Evolutionary conservation across 2,329 filamentous ascomycete genomes (phyloP).

Genomic region (Xylariaceae sp.): DNA sequence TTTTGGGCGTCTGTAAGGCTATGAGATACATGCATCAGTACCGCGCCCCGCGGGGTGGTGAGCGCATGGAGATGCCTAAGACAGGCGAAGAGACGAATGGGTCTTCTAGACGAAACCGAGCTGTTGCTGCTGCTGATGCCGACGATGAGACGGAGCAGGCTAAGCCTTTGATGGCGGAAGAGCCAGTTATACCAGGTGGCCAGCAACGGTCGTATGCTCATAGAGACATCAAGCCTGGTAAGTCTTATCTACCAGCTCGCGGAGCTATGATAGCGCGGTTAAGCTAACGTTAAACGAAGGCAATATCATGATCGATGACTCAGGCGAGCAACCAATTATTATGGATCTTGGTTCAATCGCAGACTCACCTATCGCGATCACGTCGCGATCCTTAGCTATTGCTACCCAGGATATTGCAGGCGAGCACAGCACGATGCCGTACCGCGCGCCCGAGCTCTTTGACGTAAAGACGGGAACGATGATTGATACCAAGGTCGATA

Average conservation of each 20-base stretch:
- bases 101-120: slow-evolving; percentile 33
- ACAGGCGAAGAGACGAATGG: slow-evolving; percentile 39
- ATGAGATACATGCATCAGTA: slow-evolving; percentile 91
- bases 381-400: slow-evolving; percentile 81
- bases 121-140: slow-evolving; percentile 47
- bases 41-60: slow-evolving; percentile 45
- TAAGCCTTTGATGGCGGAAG: slow-evolving; percentile 75
- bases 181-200: slow-evolving; percentile 64
- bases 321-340: slow-evolving; percentile 80
- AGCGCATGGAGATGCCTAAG: slow-evolving; percentile 50
- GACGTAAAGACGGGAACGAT: slow-evolving; percentile 91
- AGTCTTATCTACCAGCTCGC: slow-evolving; percentile 24
- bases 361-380: slow-evolving; percentile 81
- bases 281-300: slow-evolving; percentile 38
- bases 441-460: slow-evolving; percentile 94
- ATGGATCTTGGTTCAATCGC: slow-evolving; percentile 96
- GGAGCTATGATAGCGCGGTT: not conserved
- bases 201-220: slow-evolving; percentile 80
- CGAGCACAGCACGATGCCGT: slow-evolving; percentile 97
- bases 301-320: slow-evolving; percentile 98
- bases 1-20: slow-evolving; percentile 85
- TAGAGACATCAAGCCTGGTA: slow-evolving; percentile 94
- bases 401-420: slow-evolving; percentile 91
- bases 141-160: slow-evolving; percentile 71
- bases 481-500: slow-evolving; percentile 94